phyloP scores from a whole-genome alignment of 2,329 filamentous ascomycete genomes.

The Ceratocystiopsis brevicomis region DNA sequence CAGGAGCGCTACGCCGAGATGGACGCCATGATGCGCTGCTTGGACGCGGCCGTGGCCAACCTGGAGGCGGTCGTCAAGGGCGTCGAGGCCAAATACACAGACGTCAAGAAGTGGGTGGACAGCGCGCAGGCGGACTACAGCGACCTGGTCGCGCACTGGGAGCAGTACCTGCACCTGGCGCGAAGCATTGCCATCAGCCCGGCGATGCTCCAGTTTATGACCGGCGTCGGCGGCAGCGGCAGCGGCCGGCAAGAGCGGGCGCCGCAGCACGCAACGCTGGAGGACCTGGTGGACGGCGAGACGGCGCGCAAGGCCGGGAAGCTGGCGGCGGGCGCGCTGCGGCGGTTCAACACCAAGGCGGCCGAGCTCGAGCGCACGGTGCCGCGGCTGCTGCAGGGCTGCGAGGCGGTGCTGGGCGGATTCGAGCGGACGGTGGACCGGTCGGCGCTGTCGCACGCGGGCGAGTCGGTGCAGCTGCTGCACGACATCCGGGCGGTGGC shows the following conservation, averaged over 20 bases:
- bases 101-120: constrained; percentile 50
- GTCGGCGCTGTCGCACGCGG: constrained; percentile 35
- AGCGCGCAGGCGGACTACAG: constrained; percentile 50
- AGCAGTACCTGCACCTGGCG: constrained; percentile 47
- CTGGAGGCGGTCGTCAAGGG: constrained; percentile 55
- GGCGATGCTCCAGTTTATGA: constrained; percentile 49
- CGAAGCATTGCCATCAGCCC: constrained; percentile 43
- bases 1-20: constrained; percentile 53
- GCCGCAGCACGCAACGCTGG: constrained; percentile 34
- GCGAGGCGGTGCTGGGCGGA: constrained; percentile 39
- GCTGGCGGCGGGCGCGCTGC: constrained; percentile 37
- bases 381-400: constrained; percentile 39
- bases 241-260: too few species aligned
- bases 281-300: constrained; percentile 58
- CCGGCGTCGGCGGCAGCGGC: constrained; percentile 14
- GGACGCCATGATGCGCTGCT: constrained; percentile 57
- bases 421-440: constrained; percentile 40
- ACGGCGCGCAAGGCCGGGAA: constrained; percentile 54
- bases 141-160: constrained; percentile 44
- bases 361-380: constrained; percentile 42
- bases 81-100: constrained; percentile 52
- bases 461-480: constrained; percentile 50
- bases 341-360: constrained; percentile 40
- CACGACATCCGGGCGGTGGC: constrained; percentile 73
- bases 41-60: constrained; percentile 74